A percentile compares a stretch with the other conserved stretches of the same genome.
Evolutionary conservation across 1,284 basidiomycete species (phyloP).

Genomic region (Cutaneotrichosporon cutaneum): DNA sequence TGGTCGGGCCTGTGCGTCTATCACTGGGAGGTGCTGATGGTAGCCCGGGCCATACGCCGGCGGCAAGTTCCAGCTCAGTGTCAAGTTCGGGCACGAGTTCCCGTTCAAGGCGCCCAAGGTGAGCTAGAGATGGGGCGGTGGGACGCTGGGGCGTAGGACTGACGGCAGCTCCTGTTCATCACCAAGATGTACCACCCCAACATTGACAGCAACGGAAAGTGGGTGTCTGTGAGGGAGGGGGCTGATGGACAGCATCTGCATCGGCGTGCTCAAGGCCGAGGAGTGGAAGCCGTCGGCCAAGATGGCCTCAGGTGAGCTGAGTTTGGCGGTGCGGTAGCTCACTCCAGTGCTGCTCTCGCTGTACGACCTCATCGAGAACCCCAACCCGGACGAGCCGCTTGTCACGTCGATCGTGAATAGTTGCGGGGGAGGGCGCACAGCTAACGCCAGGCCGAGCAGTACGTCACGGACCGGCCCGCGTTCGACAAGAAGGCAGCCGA

Average conservation of each 20-base stretch:
- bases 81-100: conserved; percentile 71
- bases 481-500: conserved; percentile 49
- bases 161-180: conserved; percentile 73
- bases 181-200: conserved; percentile 71
- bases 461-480: conserved; percentile 39
- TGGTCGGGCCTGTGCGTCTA: conserved; percentile 69
- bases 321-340: background rate
- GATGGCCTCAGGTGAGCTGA: conserved; percentile 64
- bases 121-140: too few species aligned
- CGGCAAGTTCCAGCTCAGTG: conserved; percentile 73
- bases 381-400: conserved; percentile 85
- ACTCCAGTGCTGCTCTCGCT: conserved; percentile 69
- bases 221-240: conserved; percentile 38
- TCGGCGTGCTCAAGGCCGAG: conserved; percentile 56
- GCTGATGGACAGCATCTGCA: conserved; percentile 55
- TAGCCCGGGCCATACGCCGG: conserved; percentile 77
- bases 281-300: conserved; percentile 83
- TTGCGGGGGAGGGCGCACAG: background rate
- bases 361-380: conserved; percentile 81
- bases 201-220: conserved; percentile 74
- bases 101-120: conserved; percentile 88
- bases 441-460: conserved; percentile 48
- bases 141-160: background rate
- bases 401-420: conserved; percentile 54
- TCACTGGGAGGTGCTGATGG: background rate